phyloP scores from a whole-genome alignment of 176 grass and related monocot species.

The Pharus latifolius region DNA sequence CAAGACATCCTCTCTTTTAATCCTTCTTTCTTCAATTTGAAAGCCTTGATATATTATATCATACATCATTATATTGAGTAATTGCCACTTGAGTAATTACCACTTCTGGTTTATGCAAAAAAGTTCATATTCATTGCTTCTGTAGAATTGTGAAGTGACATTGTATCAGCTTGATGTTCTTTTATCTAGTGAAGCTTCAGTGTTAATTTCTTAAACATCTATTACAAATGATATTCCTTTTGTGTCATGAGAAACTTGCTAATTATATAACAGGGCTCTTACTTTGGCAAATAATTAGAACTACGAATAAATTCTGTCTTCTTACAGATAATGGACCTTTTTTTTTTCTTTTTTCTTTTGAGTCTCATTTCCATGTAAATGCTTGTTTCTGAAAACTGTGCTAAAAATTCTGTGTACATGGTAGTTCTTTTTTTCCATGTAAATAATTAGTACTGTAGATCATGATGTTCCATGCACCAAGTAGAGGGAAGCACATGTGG shows the following conservation, averaged over 20 bases:
- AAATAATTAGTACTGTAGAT: no score
- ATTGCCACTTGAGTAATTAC: not conserved
- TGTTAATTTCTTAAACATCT: not conserved
- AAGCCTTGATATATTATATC: not conserved
- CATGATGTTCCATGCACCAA: no score
- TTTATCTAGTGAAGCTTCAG: not conserved
- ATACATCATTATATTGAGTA: not conserved
- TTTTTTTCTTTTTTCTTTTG: not conserved
- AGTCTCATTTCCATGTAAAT: not conserved
- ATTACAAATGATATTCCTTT: slow-evolving; percentile 1
- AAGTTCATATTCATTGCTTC: not conserved
- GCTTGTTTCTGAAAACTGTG: not conserved
- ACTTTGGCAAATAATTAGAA: not conserved
- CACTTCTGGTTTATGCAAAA: not conserved
- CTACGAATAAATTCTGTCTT: not conserved
- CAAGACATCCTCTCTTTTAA: slow-evolving; percentile 21
- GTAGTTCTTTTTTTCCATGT: no score
- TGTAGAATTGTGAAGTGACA: not conserved
- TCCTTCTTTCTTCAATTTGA: slow-evolving; percentile 1
- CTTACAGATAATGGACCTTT: not conserved
- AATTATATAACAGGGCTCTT: not conserved
- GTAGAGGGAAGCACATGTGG: no score
- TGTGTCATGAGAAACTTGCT: not conserved
- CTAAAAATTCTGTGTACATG: no score
- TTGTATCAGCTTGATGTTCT: not conserved